Percentiles rank a stretch among this genome's conserved stretches.
These are phyloP conservation scores for Smittium mucronatum DNA, from an alignment of 371 early-diverging fungal genomes.

Conservation along the genomic window DNA sequence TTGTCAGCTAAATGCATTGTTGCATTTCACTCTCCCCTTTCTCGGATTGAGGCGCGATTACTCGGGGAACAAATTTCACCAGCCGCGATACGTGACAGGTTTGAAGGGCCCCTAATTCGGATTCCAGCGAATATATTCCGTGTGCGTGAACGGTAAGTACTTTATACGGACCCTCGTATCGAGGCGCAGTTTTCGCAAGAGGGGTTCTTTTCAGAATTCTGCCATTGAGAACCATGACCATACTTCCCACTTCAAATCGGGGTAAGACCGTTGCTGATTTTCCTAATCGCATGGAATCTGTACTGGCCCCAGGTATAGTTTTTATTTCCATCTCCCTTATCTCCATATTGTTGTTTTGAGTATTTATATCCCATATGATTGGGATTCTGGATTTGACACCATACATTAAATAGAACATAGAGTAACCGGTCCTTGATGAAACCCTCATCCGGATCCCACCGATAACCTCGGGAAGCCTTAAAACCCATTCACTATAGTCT, in stretches of 20 bases:
- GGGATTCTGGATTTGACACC: neutral
- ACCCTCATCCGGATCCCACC: neutral
- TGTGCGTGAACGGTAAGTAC: neutral
- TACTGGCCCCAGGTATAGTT: neutral
- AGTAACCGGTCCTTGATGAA: neutral
- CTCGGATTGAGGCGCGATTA: neutral
- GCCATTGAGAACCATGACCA: neutral
- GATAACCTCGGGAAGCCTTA: neutral
- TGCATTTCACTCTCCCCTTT: neutral
- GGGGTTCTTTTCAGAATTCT: neutral
- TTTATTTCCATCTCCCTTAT: neutral
- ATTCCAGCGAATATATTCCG: neutral
- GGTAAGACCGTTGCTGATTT: neutral
- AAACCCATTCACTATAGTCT: constrained; percentile 1
- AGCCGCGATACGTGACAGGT: constrained; percentile 2
- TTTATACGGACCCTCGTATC: neutral
- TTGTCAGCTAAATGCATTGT: neutral
- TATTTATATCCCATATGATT: neutral
- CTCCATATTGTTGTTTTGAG: neutral
- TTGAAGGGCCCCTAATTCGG: neutral
- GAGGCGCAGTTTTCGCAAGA: neutral
- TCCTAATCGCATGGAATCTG: neutral
- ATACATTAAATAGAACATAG: neutral
- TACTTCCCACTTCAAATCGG: neutral
- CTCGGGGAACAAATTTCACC: neutral